Percentiles rank a stretch among this genome's conserved stretches.
Conservation (phyloP, 192 early-diverging fungal species). For the Backusella liffmaniae region DNA sequence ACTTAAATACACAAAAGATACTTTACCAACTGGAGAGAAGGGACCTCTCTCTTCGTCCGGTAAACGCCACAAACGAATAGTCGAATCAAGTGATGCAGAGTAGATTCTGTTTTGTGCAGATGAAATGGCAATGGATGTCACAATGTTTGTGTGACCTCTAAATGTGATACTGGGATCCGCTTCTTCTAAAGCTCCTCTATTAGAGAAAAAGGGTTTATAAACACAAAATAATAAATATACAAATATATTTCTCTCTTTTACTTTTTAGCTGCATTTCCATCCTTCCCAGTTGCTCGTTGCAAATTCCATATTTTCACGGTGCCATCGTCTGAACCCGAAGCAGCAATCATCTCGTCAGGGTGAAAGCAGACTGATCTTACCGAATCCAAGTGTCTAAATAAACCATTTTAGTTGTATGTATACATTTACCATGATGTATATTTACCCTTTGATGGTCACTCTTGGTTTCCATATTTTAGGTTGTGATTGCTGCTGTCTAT, state of each 20-base stretch:
- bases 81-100: constrained; percentile 74
- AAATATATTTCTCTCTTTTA: constrained; percentile 5
- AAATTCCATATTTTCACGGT: constrained; percentile 80
- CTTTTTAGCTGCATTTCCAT: constrained; percentile 33
- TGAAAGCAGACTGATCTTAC: constrained; percentile 64
- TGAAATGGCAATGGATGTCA: constrained; percentile 66
- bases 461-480: constrained; percentile 62
- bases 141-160: constrained; percentile 69
- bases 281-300: constrained; percentile 36
- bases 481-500: constrained; percentile 25
- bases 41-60: constrained; percentile 52
- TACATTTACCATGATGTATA: neutral
- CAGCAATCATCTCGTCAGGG: constrained; percentile 49
- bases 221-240: neutral
- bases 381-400: constrained; percentile 66
- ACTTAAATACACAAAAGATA: too few relatives aligned
- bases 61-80: constrained; percentile 64
- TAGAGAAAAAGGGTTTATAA: neutral
- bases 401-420: neutral
- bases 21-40: constrained; percentile 55
- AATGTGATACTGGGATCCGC: constrained; percentile 70
- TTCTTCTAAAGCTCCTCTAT: constrained; percentile 44
- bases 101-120: constrained; percentile 58
- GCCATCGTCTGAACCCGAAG: constrained; percentile 78
- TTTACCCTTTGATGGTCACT: constrained; percentile 57